Base-by-base conservation (phyloP, 2,329 filamentous ascomycete genomes). In the Phaeosphaeria sp. region DNA sequence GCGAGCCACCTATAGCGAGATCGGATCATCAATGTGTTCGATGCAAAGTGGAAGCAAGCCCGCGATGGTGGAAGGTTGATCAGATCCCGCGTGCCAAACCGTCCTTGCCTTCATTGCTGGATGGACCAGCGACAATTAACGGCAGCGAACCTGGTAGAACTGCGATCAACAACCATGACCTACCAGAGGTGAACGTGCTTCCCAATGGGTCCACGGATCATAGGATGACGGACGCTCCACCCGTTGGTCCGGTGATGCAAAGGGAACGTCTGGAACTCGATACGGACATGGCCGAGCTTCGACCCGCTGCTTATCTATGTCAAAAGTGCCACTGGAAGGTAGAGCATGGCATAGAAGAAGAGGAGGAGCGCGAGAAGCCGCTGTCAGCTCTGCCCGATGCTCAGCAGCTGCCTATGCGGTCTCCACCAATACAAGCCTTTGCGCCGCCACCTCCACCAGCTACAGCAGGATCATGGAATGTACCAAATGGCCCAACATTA, bases 31-130 rank as follows among this genome's bases (percentile, higher is more conserved):
- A 73, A 58, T 83, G 81, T 56, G 72, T 68, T 22, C 78, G 76
- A 51, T 83, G 81, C 68, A 74, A 78, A 13, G 84, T 90, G 56
- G 89, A 93, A 70, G 85, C 89, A 50, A 92, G 89, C 66, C 90
- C 90, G 4, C 89, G 85, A 69, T 83, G 82, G 82, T 82, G 74
- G 77, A 74, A 72, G 51, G 56, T 67, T 15, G 70, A 36, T 36
- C 77, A 27, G 68, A 67, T 13, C 46, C 53, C 30, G n/a, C 50
- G 18, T 44, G 52, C 33, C 30, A 55, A 23, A 23, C 58, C 20
- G 52, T 60, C 60, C 46, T 46, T 42, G 15, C 27, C 58, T 51
- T 64, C 54, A 27, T 50, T 59, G 20, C 61, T 66, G 17, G 71
- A 75, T 57, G 68, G 66, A 3, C 55, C 65, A 52, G 52, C 64